Evolutionary conservation across 129 eudicot species (phyloP), one percentile per base, ranked within the genome.

Genomic region (Apium graveolens): DNA sequence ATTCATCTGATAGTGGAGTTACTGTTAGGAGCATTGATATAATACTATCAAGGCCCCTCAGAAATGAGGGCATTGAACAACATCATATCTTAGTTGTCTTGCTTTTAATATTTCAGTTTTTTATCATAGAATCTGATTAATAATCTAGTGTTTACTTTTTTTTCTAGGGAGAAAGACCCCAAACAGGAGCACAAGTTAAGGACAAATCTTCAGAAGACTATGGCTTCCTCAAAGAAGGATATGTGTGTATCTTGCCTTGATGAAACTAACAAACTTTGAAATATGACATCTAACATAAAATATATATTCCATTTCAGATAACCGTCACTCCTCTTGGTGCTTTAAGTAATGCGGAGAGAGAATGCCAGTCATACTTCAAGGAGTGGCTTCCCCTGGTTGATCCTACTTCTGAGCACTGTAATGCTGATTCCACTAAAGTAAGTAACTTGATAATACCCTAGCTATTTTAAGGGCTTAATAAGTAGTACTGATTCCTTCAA

Each of bases 251-350:
- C 18, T 70, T 83, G 65, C 68, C 68, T 51, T 31, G 38, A 66
- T 74, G 38, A 76, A 38, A 65, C 76, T 16, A 63, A 24, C 34
- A 60, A 76, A 70, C 14, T 14, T 44, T 20, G 57, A 48, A 12
- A 11, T 12, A 16, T 38, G 65, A 27, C 43, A 24, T 39, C 74
- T 76, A 43, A 77, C 75, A 44, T 57, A 14, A n/a, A n/a, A 17
- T 4, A 46, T 8, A 26, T 51, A 11, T 49, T 73, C 26, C 76
- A 72, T 88, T 85, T 85, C 96, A 93, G 98, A 91, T 93, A 87
- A 85, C 91, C 72, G 90, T 93, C 66, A 88, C 86, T 73, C 92
- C 98, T 76, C 93, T 93, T 77, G 96, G 97, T 42, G 98, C 91
- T 81, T 83, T 93, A 73, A 83, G 85, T 51, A 84, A 86, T 53